Conservation (phyloP, 371 early-diverging fungal species). For the Funneliformis caledonium region DNA sequence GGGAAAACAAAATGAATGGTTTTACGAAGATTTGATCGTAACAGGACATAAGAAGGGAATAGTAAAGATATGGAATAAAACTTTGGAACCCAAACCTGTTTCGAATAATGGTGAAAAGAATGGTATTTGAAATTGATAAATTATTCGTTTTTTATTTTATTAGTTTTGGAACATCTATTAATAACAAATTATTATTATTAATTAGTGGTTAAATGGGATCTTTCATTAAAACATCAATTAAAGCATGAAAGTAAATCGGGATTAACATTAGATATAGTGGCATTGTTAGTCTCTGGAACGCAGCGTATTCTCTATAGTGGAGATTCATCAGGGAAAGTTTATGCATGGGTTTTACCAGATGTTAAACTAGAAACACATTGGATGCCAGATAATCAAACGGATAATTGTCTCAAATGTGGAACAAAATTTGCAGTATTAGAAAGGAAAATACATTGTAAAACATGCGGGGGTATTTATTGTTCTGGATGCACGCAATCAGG, state of each 20-base stretch:
- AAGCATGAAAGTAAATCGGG: constrained; percentile 42
- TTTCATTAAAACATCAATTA: constrained; percentile 6
- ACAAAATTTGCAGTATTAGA: constrained; percentile 63
- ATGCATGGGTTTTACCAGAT: constrained; percentile 71
- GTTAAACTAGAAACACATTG: constrained; percentile 69
- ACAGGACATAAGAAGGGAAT: constrained; percentile 66
- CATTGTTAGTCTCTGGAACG: constrained; percentile 39
- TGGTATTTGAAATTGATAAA: constrained; percentile 46
- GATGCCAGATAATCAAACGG: constrained; percentile 59
- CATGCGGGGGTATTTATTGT: constrained; percentile 54
- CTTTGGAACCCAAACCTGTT: constrained; percentile 39
- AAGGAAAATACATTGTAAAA: constrained; percentile 50
- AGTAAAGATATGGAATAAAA: constrained; percentile 58
- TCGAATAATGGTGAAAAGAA: constrained; percentile 42
- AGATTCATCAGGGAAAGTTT: constrained; percentile 63
- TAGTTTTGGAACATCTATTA: background rate
- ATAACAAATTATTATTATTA: background rate
- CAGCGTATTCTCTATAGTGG: constrained; percentile 66
- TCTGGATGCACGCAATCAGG: constrained; percentile 48
- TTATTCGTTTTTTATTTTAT: constrained; percentile 42
- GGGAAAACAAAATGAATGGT: constrained; percentile 56
- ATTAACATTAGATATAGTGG: constrained; percentile 39
- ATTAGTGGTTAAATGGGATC: constrained; percentile 22
- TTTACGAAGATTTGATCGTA: constrained; percentile 53
- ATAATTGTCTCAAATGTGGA: constrained; percentile 64